Conservation (phyloP, 148 eudicot genomes). For the Amaranthus palmeri region DNA sequence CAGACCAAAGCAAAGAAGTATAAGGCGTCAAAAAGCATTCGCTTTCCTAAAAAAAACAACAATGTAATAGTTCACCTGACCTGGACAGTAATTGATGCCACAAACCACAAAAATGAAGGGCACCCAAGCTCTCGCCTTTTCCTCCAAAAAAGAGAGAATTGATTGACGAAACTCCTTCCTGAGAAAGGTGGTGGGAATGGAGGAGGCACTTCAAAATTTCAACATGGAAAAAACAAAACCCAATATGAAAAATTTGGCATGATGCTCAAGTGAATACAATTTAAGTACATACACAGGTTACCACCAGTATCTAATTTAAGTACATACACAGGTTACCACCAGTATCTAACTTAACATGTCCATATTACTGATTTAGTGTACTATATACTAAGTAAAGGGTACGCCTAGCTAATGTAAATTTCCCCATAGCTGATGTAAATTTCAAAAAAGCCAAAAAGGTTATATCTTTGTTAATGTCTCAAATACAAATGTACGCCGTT, state of each 20-base stretch:
- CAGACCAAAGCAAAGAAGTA: conserved; percentile 28
- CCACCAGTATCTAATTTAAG: background rate
- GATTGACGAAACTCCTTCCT: conserved; percentile 57
- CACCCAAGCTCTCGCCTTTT: conserved; percentile 66
- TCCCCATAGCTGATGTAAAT: background rate
- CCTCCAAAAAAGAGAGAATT: conserved; percentile 50
- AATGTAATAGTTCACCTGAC: conserved; percentile 30
- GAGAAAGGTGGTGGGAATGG: conserved; percentile 92
- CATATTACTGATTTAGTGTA: background rate
- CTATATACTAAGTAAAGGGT: background rate
- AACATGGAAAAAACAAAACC: conserved; percentile 28
- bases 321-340: conserved; percentile 5
- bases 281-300: conserved; percentile 21
- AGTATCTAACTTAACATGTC: background rate
- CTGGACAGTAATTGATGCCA: conserved; percentile 54
- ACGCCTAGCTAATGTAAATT: background rate
- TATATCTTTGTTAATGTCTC: no score
- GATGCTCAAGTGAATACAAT: conserved; percentile 27
- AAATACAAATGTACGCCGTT: no score
- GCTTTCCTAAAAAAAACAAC: background rate
- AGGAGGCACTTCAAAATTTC: conserved; percentile 81
- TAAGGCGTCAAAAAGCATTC: background rate
- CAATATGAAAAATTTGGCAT: conserved; percentile 35
- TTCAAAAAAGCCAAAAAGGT: no score
- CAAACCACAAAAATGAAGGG: conserved; percentile 78